Base-by-base conservation (phyloP, 306 rosid genomes). In the Crataegus laevigata region DNA sequence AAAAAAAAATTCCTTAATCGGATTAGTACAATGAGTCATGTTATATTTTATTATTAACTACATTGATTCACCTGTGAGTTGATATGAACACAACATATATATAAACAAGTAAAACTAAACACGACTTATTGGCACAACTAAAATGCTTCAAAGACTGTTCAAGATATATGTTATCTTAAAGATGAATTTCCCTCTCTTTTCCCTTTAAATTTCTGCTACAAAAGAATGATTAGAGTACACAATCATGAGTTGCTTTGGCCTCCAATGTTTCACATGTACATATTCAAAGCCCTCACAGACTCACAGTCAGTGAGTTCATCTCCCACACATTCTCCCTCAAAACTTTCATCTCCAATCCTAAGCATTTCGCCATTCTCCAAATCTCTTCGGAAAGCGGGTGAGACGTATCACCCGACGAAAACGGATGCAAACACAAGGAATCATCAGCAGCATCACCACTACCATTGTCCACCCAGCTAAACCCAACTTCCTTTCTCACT, bases 401-500 rank as follows among this genome's bases (percentile, higher is more conserved):
- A 40, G 93, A 88, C 66, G 61, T 80, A 78, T 93, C 98, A 57
- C 92, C 91, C 1, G 96, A 88, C 13, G 97, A 93, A 77, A 93
- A 93, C 21, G 96, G 85, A 81, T 88, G 93, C 55, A 93, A 82
- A 76, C 66, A 78, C 82, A 85, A 78, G 42, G 90, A 89, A 74
- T 84, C 88, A 65, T 74, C 82, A 77, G 72, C 81, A 64, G 78
- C 62, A 40, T 40, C 43, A 47, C 54, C 54, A 47, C 54, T 8
- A 47, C n/a, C 87, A 61, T 77, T 88, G 75, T 91, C 93, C 61
- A 87, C 96, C 97, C 96, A 89, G 80, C 97, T 91, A 79, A 80
- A 91, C 15, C 93, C 96, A 38, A 91, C 89, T 75, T 88, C 93
- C 83, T 89, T 93, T 80, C 77, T 91, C 57, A 93, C 93, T 77